Evolutionary conservation across 495 filamentous ascomycete genomes (phyloP).

Genomic region (Neurospora sp.): DNA sequence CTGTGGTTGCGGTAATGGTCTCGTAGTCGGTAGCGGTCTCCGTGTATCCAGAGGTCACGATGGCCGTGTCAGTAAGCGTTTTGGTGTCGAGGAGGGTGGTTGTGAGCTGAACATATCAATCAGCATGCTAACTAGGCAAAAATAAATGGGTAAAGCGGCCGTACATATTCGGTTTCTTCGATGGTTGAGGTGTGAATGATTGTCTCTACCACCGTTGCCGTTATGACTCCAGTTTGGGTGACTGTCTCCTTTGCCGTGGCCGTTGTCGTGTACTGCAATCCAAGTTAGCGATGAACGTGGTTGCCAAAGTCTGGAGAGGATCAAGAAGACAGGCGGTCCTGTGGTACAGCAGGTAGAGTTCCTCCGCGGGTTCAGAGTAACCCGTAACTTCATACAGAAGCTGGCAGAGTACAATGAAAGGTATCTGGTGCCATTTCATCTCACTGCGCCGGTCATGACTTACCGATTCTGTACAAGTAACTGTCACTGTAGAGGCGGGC

Average conservation of each 20-base stretch:
- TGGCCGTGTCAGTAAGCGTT: slow-evolving; percentile 5
- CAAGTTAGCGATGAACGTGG: neutral
- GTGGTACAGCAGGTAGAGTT: neutral
- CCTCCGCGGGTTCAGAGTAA: neutral
- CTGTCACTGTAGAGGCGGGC: slow-evolving; percentile 1
- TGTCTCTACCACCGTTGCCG: slow-evolving; percentile 1
- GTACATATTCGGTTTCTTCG: slow-evolving; percentile 1
- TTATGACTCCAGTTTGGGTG: slow-evolving; percentile 1
- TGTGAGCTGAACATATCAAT: neutral
- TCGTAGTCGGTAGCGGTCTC: slow-evolving; percentile 11
- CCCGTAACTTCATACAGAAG: neutral
- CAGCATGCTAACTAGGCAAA: neutral
- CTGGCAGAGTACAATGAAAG: neutral
- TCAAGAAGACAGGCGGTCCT: neutral
- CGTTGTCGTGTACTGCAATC: neutral
- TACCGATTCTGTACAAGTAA: slow-evolving; percentile 3
- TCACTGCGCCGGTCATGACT: neutral
- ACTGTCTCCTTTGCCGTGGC: neutral
- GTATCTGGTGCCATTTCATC: neutral
- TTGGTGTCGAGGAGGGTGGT: slow-evolving; percentile 1
- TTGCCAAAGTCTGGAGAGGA: neutral
- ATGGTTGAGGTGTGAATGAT: neutral
- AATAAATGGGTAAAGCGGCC: neutral
- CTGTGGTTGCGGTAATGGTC: slow-evolving; percentile 11
- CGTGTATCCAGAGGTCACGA: slow-evolving; percentile 4